Base-by-base conservation (phyloP, 2,329 filamentous ascomycete genomes). In the Apiospora hydei region DNA sequence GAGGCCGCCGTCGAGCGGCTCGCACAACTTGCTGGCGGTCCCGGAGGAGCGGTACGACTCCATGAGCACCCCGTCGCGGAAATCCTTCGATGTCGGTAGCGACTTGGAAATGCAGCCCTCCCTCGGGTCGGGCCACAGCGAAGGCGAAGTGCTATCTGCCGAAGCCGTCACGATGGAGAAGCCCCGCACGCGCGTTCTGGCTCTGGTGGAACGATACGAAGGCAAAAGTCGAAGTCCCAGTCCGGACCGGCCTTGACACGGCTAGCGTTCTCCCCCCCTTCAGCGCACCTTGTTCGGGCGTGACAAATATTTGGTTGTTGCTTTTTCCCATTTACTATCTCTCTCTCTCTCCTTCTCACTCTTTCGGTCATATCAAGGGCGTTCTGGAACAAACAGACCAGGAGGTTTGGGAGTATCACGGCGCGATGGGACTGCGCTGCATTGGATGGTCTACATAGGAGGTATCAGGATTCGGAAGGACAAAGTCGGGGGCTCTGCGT, bases 191-290 rank as follows among this genome's bases (percentile, higher is more conserved):
- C 79, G 84, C 47, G 88, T 90, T 41, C 78, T 88, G 67, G 83
- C 84, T 66, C 89, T 90, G 87, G 87, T 90, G 51, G 84, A 90
- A 76, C 85, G 81, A 72, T 84, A 90, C 72, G 88, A 90, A 83
- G 83, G 79, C 46, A 78, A 80, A 70, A 87, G 84, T 73, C 81
- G 83, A 57, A 82, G 83, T 34, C 78, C 75, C 5, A 88, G 86
- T 81, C 85, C 78, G 8, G 74, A 77, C 2, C 57, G 70, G 30
- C 70, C 70, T 41, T 71, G 69, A 61, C 8, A 16, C n/a, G 34
- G 30, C 34, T 14, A 21, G 34, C 57, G 13, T 64, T 18, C 38
- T 3, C 26, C 26, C 26, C 26, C 26, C 26, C 10, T 38, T 38
- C 30, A 38, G 16, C 30, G 10, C 30, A 61, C 53, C 10, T 38